phyloP scores from a whole-genome alignment of 768 basidiomycete genomes.

The Boletus vermiculosoides region DNA sequence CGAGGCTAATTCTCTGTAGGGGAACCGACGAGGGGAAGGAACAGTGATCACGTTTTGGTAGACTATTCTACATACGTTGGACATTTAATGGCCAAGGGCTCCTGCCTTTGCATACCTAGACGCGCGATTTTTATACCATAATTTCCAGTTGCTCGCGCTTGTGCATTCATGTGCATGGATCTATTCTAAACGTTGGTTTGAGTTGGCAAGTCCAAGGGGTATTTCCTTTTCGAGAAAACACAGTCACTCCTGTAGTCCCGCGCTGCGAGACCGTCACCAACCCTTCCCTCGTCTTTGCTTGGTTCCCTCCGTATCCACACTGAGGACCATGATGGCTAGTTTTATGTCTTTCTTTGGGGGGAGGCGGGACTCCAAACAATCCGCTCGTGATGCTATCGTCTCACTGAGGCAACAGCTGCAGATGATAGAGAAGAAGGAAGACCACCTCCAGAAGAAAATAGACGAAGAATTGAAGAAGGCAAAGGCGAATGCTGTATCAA shows the following conservation, averaged over 20 bases:
- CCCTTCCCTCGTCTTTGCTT: slow-evolving; percentile 4
- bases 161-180: not conserved
- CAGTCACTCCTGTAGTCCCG: slow-evolving; percentile 14
- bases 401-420: slow-evolving; percentile 88
- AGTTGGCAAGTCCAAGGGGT: slow-evolving; percentile 4
- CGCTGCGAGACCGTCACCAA: slow-evolving; percentile 11
- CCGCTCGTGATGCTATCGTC: slow-evolving; percentile 91
- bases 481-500: slow-evolving; percentile 86
- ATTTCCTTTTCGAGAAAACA: slow-evolving; percentile 29
- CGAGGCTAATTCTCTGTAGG: slow-evolving; percentile 19
- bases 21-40: slow-evolving; percentile 22
- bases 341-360: slow-evolving; percentile 90
- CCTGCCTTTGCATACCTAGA: slow-evolving; percentile 28
- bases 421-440: slow-evolving; percentile 99
- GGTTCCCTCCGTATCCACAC: slow-evolving; percentile 1
- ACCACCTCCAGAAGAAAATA: slow-evolving; percentile 93
- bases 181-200: not conserved
- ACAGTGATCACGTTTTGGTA: slow-evolving; percentile 25
- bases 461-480: slow-evolving; percentile 94
- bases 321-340: slow-evolving; percentile 59
- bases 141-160: slow-evolving; percentile 10
- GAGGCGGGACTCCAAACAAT: slow-evolving; percentile 76
- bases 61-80: slow-evolving; percentile 22
- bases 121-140: slow-evolving; percentile 30
- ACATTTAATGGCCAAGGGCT: slow-evolving; percentile 25